phyloP scores from a whole-genome alignment of 306 rosid genomes.

The Luffa aegyptiaca region DNA sequence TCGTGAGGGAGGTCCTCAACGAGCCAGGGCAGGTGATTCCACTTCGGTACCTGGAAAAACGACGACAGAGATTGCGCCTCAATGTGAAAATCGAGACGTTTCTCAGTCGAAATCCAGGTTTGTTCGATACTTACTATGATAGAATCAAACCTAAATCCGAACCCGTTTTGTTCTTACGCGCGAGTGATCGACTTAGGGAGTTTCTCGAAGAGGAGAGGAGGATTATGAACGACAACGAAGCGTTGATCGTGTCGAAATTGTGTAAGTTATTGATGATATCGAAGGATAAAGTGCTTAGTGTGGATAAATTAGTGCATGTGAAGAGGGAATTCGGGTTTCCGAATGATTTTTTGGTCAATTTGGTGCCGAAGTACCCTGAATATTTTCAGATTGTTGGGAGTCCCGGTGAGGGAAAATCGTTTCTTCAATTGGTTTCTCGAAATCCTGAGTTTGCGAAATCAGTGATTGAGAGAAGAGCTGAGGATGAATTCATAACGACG shows the following conservation, averaged over 20 bases:
- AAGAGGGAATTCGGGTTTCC: conserved; percentile 91
- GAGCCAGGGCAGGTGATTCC: conserved; percentile 56
- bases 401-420: conserved; percentile 60
- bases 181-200: conserved; percentile 26
- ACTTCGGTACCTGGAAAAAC: conserved; percentile 48
- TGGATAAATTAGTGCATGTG: conserved; percentile 66
- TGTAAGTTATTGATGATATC: conserved; percentile 81
- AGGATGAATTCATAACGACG: conserved; percentile 40
- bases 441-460: conserved; percentile 65
- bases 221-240: conserved; percentile 39
- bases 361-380: conserved; percentile 67
- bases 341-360: conserved; percentile 59
- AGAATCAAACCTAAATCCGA: conserved; percentile 70
- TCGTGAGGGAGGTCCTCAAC: conserved; percentile 50
- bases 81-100: conserved; percentile 31
- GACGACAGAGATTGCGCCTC: conserved; percentile 68
- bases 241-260: conserved; percentile 42
- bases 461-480: conserved; percentile 62
- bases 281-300: conserved; percentile 51
- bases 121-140: conserved; percentile 48
- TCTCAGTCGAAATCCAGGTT: conserved; percentile 43
- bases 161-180: conserved; percentile 42
- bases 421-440: conserved; percentile 63
- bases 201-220: conserved; percentile 47
- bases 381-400: conserved; percentile 57